Evolutionary conservation across 2,329 filamentous ascomycete species (phyloP).

Genomic region (Pseudogymnoascus sp.): DNA sequence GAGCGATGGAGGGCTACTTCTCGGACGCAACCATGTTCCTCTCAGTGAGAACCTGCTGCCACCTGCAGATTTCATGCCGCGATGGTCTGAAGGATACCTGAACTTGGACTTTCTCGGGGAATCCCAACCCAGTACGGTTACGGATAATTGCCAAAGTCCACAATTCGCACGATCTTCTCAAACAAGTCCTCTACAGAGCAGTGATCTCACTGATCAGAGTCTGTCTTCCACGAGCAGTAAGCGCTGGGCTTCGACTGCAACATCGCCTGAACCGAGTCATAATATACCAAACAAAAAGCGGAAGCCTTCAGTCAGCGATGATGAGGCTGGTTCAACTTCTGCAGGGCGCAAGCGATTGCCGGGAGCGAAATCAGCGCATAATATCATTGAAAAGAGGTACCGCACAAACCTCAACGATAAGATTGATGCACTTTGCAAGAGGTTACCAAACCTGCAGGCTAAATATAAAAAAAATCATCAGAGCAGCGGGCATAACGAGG

Average conservation of each 20-base stretch:
- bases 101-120: not conserved
- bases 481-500: not conserved
- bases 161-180: not conserved
- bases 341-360: not conserved
- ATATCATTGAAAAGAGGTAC: conserved; percentile 17
- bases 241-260: not conserved
- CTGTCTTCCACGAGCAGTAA: not conserved
- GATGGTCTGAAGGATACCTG: not conserved
- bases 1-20: not conserved
- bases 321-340: conserved; percentile 15
- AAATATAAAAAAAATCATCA: not conserved
- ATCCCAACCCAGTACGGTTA: not conserved
- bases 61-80: not conserved
- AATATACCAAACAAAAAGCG: conserved; percentile 18
- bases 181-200: not conserved
- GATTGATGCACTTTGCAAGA: conserved; percentile 14
- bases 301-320: conserved; percentile 25
- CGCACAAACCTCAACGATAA: conserved; percentile 21
- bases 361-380: conserved; percentile 15
- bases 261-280: not conserved
- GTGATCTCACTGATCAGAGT: not conserved
- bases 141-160: not conserved
- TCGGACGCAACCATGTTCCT: not conserved
- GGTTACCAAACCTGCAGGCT: not conserved
- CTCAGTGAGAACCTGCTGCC: not conserved